These are phyloP conservation scores for Melampsora occidentalis DNA, from an alignment of 1,284 basidiomycete species.

Conservation along the genomic window DNA sequence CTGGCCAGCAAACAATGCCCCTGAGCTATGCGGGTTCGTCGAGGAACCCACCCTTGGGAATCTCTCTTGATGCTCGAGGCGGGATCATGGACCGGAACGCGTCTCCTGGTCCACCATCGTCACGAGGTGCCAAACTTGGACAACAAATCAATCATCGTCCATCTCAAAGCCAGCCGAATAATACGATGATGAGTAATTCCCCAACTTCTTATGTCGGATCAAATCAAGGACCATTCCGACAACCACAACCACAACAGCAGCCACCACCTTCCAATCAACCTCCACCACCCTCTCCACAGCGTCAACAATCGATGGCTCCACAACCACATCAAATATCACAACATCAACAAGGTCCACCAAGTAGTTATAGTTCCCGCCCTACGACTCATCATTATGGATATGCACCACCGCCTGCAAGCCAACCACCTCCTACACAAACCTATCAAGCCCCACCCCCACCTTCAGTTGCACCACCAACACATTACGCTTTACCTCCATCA, in stretches of 20 bases:
- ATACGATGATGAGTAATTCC: slow-evolving; percentile 17
- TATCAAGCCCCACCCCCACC: slow-evolving; percentile 50
- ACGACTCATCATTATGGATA: slow-evolving; percentile 39
- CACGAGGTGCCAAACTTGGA: not conserved
- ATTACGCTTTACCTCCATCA: slow-evolving; percentile 21
- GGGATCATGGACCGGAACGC: slow-evolving; percentile 63
- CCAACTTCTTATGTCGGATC: slow-evolving; percentile 33
- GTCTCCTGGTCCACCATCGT: slow-evolving; percentile 46
- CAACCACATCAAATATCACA: slow-evolving; percentile 49
- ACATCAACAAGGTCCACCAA: slow-evolving; percentile 47
- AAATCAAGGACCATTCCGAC: slow-evolving; percentile 15
- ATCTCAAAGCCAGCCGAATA: slow-evolving; percentile 31
- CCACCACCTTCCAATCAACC: slow-evolving; percentile 2
- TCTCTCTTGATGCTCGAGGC: slow-evolving; percentile 71
- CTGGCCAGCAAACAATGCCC: slow-evolving; percentile 12
- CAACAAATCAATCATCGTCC: slow-evolving; percentile 9
- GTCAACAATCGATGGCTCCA: slow-evolving; percentile 24
- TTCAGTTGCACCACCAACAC: slow-evolving; percentile 47
- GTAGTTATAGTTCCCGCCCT: slow-evolving; percentile 2
- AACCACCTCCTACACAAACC: slow-evolving; percentile 48
- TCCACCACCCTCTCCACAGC: slow-evolving; percentile 47
- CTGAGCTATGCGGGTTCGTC: not conserved
- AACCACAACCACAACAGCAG: slow-evolving; percentile 12
- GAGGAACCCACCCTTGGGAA: slow-evolving; percentile 61
- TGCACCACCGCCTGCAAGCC: slow-evolving; percentile 33